Base-by-base conservation (phyloP, 345 rosid species). In the Linum trigynum region DNA sequence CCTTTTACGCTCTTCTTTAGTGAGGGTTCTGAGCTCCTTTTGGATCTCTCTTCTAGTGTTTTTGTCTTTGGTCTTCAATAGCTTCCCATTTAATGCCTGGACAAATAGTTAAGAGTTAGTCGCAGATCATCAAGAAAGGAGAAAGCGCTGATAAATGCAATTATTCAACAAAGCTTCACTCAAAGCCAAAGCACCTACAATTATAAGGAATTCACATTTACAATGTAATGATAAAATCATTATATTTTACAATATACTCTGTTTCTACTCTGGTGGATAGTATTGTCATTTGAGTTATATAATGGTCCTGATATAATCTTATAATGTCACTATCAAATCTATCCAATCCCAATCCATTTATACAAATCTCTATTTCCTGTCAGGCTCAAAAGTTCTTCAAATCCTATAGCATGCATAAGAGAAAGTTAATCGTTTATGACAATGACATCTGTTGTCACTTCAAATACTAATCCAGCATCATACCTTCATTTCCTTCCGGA, bases 401-500 rank as follows among this genome's bases (percentile, higher is more conserved):
- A 23, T 23, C 32, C 32, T 23, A 23, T 23, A 23, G 32, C 32
- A 23, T 23, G 32, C 32, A 1, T 23, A 23, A 23, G 32, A 23
- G 32, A 23, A 23, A 4, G 10, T 48, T 61, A 42, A 74, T 40
- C 53, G 57, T 3, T 38, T 16, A 15, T 39, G 57, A 41, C 3
- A 65, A 43, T 14, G 40, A 65, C 7, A 62, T 15, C 14, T 7
- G 17, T 23, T 55, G 60, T n/a, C 4, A 42, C 32, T 63, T 12
- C 4, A 41, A 40, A 56, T 36, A 61, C n/a, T 15, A 15, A 55
- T 55, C 60, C 3, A 39, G 53, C 32, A 60, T 40, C 64, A 15
- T 82, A 88, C 89, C 89, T 94, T 90, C 96, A 90, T 94, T 69
- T 92, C 99, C 82, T 85, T 94, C 50, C 90, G 84, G 55, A 94